A percentile compares a stretch with the other conserved stretches of the same genome.
Conservation (phyloP, 805 yeast species). For the Ogataea glucozyma region DNA sequence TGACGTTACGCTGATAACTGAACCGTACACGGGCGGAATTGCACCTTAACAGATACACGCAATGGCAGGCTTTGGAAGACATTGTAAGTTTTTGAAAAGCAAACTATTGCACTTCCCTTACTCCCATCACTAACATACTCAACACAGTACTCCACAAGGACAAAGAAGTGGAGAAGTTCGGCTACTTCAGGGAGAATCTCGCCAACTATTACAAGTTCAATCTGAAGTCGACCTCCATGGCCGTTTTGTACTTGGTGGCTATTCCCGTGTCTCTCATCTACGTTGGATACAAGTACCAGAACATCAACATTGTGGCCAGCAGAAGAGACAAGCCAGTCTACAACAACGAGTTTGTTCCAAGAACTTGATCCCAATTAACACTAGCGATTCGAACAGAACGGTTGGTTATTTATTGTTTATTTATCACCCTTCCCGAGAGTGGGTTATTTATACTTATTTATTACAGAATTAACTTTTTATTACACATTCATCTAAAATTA, state of each 20-base stretch:
- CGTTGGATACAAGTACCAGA: conserved; percentile 35
- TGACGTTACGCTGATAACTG: too few species aligned
- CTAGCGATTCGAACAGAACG: neutral
- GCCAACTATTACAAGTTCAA: conserved; percentile 34
- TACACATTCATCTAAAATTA: too few species aligned
- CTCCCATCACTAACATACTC: conserved; percentile 4
- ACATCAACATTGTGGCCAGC: conserved; percentile 28
- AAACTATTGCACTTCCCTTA: neutral
- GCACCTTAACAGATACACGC: conserved; percentile 6
- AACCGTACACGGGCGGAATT: too few species aligned
- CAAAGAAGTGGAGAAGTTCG: conserved; percentile 33
- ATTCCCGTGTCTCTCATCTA: conserved; percentile 36
- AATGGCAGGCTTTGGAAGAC: conserved; percentile 39
- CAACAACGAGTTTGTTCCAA: conserved; percentile 31
- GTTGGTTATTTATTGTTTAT: neutral
- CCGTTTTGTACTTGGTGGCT: conserved; percentile 32
- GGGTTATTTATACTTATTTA: conserved; percentile 9
- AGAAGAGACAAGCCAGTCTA: conserved; percentile 34
- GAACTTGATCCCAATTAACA: conserved; percentile 16
- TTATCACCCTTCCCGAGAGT: too few species aligned
- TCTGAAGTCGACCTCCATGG: conserved; percentile 31
- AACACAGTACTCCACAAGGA: conserved; percentile 34
- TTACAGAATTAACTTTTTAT: conserved; percentile 9
- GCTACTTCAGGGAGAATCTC: conserved; percentile 34
- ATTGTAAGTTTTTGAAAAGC: conserved; percentile 27